Evolutionary conservation across 1,139 yeast species (phyloP).

Genomic region (Hanseniaspora gamundiae): DNA sequence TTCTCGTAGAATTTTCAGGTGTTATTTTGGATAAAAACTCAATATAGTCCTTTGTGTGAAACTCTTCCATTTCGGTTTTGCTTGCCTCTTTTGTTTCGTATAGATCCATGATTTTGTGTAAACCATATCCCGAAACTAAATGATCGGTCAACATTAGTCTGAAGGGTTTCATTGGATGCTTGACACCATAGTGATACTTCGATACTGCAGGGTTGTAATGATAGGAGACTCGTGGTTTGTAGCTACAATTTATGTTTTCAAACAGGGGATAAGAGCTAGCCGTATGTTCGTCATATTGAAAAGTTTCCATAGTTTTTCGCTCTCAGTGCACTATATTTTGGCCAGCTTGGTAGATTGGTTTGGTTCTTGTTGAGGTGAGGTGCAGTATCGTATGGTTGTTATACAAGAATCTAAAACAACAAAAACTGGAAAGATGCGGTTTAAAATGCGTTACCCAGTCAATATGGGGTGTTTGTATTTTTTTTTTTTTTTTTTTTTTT

Average conservation of each 20-base stretch:
- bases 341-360: no score
- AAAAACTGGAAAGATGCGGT: not conserved
- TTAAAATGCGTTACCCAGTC: not conserved
- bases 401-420: no score
- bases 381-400: no score
- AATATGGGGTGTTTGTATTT: no score
- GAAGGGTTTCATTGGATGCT: conserved; percentile 98
- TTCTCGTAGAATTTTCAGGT: conserved; percentile 60
- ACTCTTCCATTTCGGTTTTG: conserved; percentile 67
- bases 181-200: conserved; percentile 77
- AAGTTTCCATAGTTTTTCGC: conserved; percentile 1
- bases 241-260: conserved; percentile 27
- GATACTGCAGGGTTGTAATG: conserved; percentile 80
- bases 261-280: conserved; percentile 46
- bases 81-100: conserved; percentile 48
- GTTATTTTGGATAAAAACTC: conserved; percentile 70
- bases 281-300: conserved; percentile 41
- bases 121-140: conserved; percentile 69
- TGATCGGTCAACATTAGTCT: conserved; percentile 90
- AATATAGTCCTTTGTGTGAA: conserved; percentile 82
- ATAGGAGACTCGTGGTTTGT: conserved; percentile 58
- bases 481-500: not conserved
- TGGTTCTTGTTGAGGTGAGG: no score
- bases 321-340: not conserved
- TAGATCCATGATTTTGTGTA: conserved; percentile 83